Percentiles rank a stretch among this genome's conserved stretches.
Conservation (phyloP, 495 filamentous ascomycete species). For the Glarea lozoyensis region DNA sequence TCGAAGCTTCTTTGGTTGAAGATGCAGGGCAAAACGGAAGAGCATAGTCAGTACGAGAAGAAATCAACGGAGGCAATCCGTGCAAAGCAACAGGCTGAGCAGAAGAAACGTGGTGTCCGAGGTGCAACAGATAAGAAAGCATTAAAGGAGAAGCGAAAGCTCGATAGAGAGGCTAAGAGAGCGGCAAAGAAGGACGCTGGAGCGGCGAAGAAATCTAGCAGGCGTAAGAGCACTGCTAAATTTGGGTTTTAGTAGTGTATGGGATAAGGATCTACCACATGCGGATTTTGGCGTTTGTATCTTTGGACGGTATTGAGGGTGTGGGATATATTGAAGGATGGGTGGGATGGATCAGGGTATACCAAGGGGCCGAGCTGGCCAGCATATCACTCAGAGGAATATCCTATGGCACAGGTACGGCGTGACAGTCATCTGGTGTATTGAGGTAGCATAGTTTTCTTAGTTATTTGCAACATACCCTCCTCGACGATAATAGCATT, state of each 20-base stretch:
- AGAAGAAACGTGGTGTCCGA: background rate
- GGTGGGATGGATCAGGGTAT: too few relatives aligned
- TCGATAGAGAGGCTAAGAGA: slow-evolving; percentile 8
- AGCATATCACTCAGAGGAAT: too few relatives aligned
- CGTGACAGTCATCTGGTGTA: too few relatives aligned
- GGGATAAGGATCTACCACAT: too few relatives aligned
- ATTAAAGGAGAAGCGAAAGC: slow-evolving; percentile 7
- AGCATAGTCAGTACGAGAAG: slow-evolving; percentile 15
- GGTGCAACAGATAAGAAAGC: background rate
- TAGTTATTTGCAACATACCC: too few relatives aligned
- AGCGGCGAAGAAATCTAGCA: slow-evolving; percentile 6
- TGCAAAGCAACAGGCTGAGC: background rate
- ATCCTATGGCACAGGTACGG: too few relatives aligned
- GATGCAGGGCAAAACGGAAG: slow-evolving; percentile 18
- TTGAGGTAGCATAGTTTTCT: too few relatives aligned
- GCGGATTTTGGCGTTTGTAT: too few relatives aligned
- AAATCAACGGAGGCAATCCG: slow-evolving; percentile 12
- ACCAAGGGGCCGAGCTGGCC: too few relatives aligned
- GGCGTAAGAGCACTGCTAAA: slow-evolving; percentile 3
- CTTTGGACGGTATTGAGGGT: too few relatives aligned
- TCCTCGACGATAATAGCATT: too few relatives aligned
- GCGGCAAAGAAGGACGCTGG: slow-evolving; percentile 8
- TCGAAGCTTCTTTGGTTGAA: slow-evolving; percentile 21
- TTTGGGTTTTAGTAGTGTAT: slow-evolving; percentile 7
- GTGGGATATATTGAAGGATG: too few relatives aligned